Evolutionary conservation across 768 basidiomycete genomes (phyloP), one percentile per base, ranked within the genome.

Genomic region (Agrocybe chaxingu): DNA sequence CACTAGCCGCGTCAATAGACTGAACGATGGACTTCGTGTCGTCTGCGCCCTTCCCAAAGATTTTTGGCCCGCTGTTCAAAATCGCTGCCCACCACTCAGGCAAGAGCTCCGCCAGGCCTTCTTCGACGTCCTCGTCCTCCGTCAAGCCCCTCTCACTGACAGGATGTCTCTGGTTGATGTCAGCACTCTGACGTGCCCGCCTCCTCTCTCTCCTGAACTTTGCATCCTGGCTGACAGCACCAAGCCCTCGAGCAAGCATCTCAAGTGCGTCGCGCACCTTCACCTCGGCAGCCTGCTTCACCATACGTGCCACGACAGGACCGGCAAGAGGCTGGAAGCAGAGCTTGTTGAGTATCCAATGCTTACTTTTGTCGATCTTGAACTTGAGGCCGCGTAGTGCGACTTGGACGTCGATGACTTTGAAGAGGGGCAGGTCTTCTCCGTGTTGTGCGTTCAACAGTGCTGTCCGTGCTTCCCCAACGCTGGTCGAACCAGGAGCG

Each of bases 331-430:
- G 70, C 48, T 73, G 66, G 13, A 73, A 51, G 5, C 71, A 40
- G 7, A 67, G 40, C 19, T 67, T 73, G 54, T 73, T 73, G 16
- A 73, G 45, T 34, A 73, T 63, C 70, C 70, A 73, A 44, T 75
- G 72, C 43, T 65, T 61, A 53, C 70, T 72, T 47, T 67, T 47
- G 30, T 65, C 60, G 37, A 75, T 59, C 40, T 52, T 52, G 45
- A 73, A 66, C 3, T 55, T 52, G 6, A 72, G 58, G 5, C 66
- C 68, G 3, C 59, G 58, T 24, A 70, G 42, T 12, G 59, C 38
- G 1, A 65, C 61, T 19, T 63, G 47, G 6, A 73, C 68, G 47
- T 66, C 60, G 40, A 66, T 33, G 19, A 73, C 62, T 29, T 52
- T 57, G 61, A 73, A 71, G 1, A 68, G 56, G 0, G 66, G 66